These are phyloP conservation scores for Hypseocharis bilobata DNA, from an alignment of 441 rosid species.

Conservation along the genomic window DNA sequence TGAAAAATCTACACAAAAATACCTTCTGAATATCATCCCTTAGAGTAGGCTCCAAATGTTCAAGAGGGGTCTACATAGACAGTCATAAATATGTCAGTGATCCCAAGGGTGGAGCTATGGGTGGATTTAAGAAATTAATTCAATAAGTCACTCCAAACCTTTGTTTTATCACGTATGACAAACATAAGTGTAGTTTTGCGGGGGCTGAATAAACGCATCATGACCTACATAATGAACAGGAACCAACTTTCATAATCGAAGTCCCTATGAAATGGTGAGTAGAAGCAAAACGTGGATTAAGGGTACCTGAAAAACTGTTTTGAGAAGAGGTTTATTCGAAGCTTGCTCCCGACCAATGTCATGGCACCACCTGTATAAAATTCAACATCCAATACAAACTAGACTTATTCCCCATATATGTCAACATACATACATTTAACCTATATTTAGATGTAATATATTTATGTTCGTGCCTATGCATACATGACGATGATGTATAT, in stretches of 20 bases:
- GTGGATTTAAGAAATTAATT: constrained; percentile 14
- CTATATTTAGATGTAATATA: background rate
- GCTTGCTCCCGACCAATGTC: constrained; percentile 93
- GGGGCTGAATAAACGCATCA: constrained; percentile 86
- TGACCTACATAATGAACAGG: constrained; percentile 44
- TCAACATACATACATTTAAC: background rate
- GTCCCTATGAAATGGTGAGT: constrained; percentile 6
- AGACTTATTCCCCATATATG: constrained; percentile 5
- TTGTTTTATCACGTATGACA: constrained; percentile 88
- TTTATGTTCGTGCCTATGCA: background rate
- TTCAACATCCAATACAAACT: constrained; percentile 19
- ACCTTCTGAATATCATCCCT: constrained; percentile 93
- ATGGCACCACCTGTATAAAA: constrained; percentile 79
- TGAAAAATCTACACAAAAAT: constrained; percentile 14
- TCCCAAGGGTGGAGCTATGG: constrained; percentile 13
- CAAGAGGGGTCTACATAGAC: constrained; percentile 61
- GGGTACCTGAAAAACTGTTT: constrained; percentile 77
- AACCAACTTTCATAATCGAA: constrained; percentile 15
- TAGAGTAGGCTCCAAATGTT: constrained; percentile 56
- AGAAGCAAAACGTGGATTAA: background rate
- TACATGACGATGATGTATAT: too few relatives aligned
- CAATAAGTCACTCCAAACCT: constrained; percentile 37
- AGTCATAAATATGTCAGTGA: constrained; percentile 10
- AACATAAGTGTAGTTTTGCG: constrained; percentile 81
- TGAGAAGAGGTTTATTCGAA: constrained; percentile 80